phyloP scores from a whole-genome alignment of 768 basidiomycete genomes.

The Tubosaeta brunneosetosa region DNA sequence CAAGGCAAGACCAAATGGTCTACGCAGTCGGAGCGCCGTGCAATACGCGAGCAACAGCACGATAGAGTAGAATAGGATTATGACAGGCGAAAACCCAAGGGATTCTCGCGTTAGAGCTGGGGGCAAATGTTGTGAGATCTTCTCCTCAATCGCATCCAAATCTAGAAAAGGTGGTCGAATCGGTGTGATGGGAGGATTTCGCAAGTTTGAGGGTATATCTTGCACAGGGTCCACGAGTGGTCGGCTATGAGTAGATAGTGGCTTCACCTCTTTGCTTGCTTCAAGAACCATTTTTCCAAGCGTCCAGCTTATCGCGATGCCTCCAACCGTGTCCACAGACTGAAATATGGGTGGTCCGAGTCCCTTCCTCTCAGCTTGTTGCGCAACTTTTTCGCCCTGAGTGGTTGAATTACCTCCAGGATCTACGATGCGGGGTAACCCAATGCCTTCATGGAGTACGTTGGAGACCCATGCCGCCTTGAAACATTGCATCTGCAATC shows the following conservation, averaged over 20 bases:
- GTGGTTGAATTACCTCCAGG: conserved; percentile 73
- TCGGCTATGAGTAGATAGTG: conserved; percentile 39
- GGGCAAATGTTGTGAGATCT: conserved; percentile 63
- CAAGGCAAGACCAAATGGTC: conserved; percentile 43
- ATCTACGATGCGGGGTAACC: conserved; percentile 88
- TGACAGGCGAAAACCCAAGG: conserved; percentile 67
- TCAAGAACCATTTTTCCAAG: conserved; percentile 98
- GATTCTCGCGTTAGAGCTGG: conserved; percentile 55
- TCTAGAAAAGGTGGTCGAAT: conserved; percentile 61
- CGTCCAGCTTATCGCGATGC: conserved; percentile 96
- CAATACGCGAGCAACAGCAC: conserved; percentile 40
- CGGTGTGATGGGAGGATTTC: conserved; percentile 48
- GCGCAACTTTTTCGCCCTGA: conserved; percentile 62
- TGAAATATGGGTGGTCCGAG: conserved; percentile 85
- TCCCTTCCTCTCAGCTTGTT: conserved; percentile 78
- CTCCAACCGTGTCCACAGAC: conserved; percentile 85
- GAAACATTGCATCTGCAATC: conserved; percentile 98
- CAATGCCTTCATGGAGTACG: conserved; percentile 93
- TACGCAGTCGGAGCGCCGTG: conserved; percentile 54
- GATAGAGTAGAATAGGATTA: conserved; percentile 53
- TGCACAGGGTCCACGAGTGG: conserved; percentile 75
- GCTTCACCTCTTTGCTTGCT: conserved; percentile 80
- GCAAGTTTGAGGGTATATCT: conserved; percentile 50
- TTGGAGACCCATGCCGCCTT: conserved; percentile 98
- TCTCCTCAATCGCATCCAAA: conserved; percentile 58